Conservation (phyloP, 2,329 filamentous ascomycete species). For the Diplodia sapinea region DNA sequence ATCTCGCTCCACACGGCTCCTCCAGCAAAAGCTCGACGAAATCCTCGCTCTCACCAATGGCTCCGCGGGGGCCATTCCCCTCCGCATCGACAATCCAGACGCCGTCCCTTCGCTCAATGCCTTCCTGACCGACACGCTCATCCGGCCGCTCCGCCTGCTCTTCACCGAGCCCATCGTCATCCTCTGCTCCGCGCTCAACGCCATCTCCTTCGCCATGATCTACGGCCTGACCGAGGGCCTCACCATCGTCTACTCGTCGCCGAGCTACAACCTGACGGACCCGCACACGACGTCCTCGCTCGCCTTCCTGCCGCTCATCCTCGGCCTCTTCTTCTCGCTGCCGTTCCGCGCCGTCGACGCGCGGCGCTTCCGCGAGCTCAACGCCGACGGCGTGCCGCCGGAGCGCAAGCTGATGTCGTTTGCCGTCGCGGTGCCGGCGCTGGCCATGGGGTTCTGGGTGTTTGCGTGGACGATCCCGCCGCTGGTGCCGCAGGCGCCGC, state of each 20-base stretch:
- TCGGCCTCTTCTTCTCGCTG: conserved; percentile 26
- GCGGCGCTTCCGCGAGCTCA: conserved; percentile 6
- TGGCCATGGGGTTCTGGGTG: conserved; percentile 20
- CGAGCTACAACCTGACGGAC: neutral
- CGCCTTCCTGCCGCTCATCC: conserved; percentile 19
- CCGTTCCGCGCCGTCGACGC: conserved; percentile 10
- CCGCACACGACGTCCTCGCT: conserved; percentile 16
- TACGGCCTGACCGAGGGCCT: conserved; percentile 32
- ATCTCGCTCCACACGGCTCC: conserved; percentile 10
- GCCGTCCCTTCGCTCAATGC: conserved; percentile 22
- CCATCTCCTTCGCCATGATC: conserved; percentile 26
- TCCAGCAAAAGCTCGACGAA: conserved; percentile 21
- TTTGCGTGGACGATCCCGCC: conserved; percentile 30
- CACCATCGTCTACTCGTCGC: conserved; percentile 14
- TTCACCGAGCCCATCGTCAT: conserved; percentile 32
- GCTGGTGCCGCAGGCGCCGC: conserved; percentile 11
- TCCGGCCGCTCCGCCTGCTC: conserved; percentile 25
- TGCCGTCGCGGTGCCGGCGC: conserved; percentile 22
- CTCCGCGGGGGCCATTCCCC: neutral
- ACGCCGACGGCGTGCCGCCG: conserved; percentile 1
- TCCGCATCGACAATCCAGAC: conserved; percentile 28
- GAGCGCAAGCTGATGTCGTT: conserved; percentile 26
- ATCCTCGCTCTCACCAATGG: neutral
- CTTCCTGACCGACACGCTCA: conserved; percentile 15
- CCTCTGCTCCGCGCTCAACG: conserved; percentile 20